Percentiles rank a stretch among this genome's conserved stretches.
Evolutionary conservation across 306 rosid species (phyloP).

Genomic region (Oemleria cerasiformis): DNA sequence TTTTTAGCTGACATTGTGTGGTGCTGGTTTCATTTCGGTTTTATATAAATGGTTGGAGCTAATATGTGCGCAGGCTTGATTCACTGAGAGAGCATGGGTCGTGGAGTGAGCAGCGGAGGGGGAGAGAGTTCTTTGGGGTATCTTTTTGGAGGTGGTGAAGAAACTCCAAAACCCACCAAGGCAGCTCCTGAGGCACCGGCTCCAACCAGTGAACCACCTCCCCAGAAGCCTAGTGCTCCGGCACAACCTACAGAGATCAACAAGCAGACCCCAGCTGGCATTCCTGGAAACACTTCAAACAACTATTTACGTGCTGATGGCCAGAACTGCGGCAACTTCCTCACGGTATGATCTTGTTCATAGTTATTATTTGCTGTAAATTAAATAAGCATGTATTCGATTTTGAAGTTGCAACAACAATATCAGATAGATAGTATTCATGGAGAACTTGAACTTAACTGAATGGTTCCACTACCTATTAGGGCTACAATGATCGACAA

Average conservation of each 20-base stretch:
- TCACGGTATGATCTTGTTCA: slow-evolving; percentile 22
- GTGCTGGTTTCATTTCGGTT: not conserved
- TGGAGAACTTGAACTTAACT: not conserved
- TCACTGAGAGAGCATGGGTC: slow-evolving; percentile 5
- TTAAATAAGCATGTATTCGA: not conserved
- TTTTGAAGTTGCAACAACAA: not conserved
- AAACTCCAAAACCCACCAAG: not conserved
- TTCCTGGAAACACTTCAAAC: slow-evolving; percentile 24
- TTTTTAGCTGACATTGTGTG: not conserved
- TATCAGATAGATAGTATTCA: not conserved
- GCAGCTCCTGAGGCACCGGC: not conserved
- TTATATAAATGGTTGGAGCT: not conserved
- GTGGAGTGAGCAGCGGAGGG: slow-evolving; percentile 24
- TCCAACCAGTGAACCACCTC: slow-evolving; percentile 1
- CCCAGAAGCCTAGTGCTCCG: slow-evolving; percentile 3
- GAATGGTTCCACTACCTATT: not conserved
- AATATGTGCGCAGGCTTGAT: not conserved
- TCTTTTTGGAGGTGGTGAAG: slow-evolving; percentile 25
- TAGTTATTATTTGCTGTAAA: not conserved
- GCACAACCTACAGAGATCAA: slow-evolving; percentile 7
- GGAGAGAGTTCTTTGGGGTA: slow-evolving; percentile 24
- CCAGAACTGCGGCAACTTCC: slow-evolving; percentile 32
- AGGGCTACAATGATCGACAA: not conserved
- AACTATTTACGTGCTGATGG: slow-evolving; percentile 34
- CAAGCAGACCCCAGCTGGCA: slow-evolving; percentile 26